Evolutionary conservation across 257 asterid species (phyloP).

Genomic region (Ilex asprella): DNA sequence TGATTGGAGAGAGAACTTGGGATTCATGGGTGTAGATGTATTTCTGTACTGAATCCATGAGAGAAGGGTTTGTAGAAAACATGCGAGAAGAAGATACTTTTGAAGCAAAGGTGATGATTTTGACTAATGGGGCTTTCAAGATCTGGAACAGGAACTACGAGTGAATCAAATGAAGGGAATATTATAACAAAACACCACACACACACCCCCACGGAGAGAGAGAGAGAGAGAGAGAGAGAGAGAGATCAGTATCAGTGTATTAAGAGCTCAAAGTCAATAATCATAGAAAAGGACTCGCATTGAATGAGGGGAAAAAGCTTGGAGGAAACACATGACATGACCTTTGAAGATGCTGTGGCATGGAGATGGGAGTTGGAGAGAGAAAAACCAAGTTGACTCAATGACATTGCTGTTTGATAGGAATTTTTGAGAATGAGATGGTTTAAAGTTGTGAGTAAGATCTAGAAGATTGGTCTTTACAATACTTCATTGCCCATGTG

Average conservation of each 20-base stretch:
- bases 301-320: conserved; percentile 22
- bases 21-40: conserved; percentile 20
- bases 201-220: too few relatives aligned
- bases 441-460: conserved; percentile 4
- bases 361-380: conserved; percentile 26
- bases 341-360: conserved; percentile 49
- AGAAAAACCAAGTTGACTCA: conserved; percentile 32
- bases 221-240: neutral
- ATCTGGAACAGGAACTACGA: neutral
- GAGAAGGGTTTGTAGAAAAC: conserved; percentile 1
- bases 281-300: conserved; percentile 8
- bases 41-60: conserved; percentile 26
- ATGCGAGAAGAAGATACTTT: conserved; percentile 4
- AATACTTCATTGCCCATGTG: neutral
- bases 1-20: conserved; percentile 28
- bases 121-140: conserved; percentile 22
- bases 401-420: conserved; percentile 12
- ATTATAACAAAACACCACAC: conserved; percentile 1
- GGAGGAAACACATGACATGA: conserved; percentile 24
- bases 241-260: conserved; percentile 9
- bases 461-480: neutral
- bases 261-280: conserved; percentile 30
- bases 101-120: conserved; percentile 6
- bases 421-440: conserved; percentile 1
- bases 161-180: conserved; percentile 4